Evolutionary conservation across 306 rosid species (phyloP).

Genomic region (Pterocarpus macrocarpus): DNA sequence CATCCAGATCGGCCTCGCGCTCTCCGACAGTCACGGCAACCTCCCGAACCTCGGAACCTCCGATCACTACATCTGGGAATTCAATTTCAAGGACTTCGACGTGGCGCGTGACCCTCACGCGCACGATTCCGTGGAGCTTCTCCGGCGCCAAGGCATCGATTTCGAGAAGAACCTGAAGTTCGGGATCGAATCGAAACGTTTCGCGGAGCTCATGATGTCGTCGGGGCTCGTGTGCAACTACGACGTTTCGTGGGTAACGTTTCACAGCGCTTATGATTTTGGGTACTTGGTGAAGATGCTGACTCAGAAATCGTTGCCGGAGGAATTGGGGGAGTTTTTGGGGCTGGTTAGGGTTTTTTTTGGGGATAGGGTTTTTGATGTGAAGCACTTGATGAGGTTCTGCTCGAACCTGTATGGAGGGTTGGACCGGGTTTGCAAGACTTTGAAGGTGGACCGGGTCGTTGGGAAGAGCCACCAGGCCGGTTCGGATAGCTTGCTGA

Average conservation of each 20-base stretch:
- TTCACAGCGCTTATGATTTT: slow-evolving; percentile 78
- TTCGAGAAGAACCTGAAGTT: slow-evolving; percentile 54
- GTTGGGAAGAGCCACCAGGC: slow-evolving; percentile 74
- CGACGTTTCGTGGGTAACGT: slow-evolving; percentile 66
- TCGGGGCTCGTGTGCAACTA: slow-evolving; percentile 75
- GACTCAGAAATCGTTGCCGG: slow-evolving; percentile 62
- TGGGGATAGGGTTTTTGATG: slow-evolving; percentile 68
- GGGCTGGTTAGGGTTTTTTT: slow-evolving; percentile 57
- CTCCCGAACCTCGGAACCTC: slow-evolving; percentile 64
- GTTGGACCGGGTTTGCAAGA: slow-evolving; percentile 58
- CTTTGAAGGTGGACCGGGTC: slow-evolving; percentile 54
- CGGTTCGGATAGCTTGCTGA: slow-evolving; percentile 80
- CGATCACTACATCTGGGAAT: slow-evolving; percentile 63
- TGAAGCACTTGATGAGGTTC: slow-evolving; percentile 66
- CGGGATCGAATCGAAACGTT: slow-evolving; percentile 60
- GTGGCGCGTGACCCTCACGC: slow-evolving; percentile 65
- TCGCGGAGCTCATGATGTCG: slow-evolving; percentile 73
- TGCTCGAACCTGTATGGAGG: slow-evolving; percentile 67
- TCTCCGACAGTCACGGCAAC: slow-evolving; percentile 61
- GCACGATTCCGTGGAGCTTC: slow-evolving; percentile 64
- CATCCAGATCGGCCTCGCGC: slow-evolving; percentile 72
- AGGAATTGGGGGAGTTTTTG: slow-evolving; percentile 49
- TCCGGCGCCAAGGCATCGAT: slow-evolving; percentile 72
- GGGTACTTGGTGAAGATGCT: slow-evolving; percentile 72
- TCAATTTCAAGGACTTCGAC: slow-evolving; percentile 74